phyloP scores from a whole-genome alignment of 495 filamentous ascomycete genomes.

The Penicillium bialowiezense region DNA sequence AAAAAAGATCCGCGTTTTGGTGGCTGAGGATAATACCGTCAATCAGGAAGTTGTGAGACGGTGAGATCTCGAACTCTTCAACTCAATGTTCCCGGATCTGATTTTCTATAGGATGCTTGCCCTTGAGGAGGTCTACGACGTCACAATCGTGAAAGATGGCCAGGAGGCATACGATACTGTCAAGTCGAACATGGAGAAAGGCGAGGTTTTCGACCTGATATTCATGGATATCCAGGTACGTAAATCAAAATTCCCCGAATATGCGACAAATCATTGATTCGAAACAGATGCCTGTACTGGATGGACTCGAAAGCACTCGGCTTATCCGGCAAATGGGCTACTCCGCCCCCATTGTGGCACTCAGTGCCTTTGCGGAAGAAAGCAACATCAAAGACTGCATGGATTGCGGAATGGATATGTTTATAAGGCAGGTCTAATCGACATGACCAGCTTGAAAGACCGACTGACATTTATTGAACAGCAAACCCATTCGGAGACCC shows the following conservation, averaged over 20 bases:
- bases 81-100: background rate
- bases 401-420: slow-evolving; percentile 72
- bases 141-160: slow-evolving; percentile 80
- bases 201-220: slow-evolving; percentile 73
- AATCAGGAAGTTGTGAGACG: slow-evolving; percentile 90
- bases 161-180: slow-evolving; percentile 87
- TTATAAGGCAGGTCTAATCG: slow-evolving; percentile 39
- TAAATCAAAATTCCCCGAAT: slow-evolving; percentile 7
- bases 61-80: slow-evolving; percentile 1
- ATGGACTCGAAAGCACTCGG: slow-evolving; percentile 84
- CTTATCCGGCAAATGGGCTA: slow-evolving; percentile 86
- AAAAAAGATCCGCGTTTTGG: slow-evolving; percentile 73
- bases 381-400: slow-evolving; percentile 84
- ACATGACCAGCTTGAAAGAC: background rate
- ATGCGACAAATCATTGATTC: slow-evolving; percentile 4
- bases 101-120: slow-evolving; percentile 52
- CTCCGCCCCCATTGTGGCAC: slow-evolving; percentile 81
- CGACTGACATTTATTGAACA: slow-evolving; percentile 6
- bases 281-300: slow-evolving; percentile 82
- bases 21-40: slow-evolving; percentile 92
- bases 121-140: slow-evolving; percentile 69
- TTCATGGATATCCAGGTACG: slow-evolving; percentile 86
- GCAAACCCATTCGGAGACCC: slow-evolving; percentile 80
- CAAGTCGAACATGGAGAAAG: slow-evolving; percentile 72
- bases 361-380: slow-evolving; percentile 89